These are phyloP conservation scores for Paratinospora sagittata DNA, from an alignment of 164 flowering plant species.

Conservation along the genomic window DNA sequence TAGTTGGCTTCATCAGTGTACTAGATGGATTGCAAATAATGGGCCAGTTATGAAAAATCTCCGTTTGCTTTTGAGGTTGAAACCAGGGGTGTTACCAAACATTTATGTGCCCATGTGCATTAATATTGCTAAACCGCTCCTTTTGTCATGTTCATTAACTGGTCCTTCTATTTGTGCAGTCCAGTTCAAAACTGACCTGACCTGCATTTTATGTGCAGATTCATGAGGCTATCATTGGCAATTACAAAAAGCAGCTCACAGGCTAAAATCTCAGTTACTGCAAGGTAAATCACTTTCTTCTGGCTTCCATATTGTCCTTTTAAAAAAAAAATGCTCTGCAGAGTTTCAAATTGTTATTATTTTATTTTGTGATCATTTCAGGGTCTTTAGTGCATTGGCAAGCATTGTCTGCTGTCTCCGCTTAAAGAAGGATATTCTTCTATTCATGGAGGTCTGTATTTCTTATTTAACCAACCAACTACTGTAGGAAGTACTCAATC, in stretches of 20 bases:
- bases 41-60: background rate
- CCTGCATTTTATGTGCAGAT: constrained; percentile 29
- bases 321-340: too few relatives aligned
- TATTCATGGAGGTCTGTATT: constrained; percentile 43
- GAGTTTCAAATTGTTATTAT: background rate
- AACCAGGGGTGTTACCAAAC: background rate
- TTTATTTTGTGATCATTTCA: constrained; percentile 21
- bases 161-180: background rate
- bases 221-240: constrained; percentile 28
- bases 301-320: constrained; percentile 5
- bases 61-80: background rate
- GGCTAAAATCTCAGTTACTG: constrained; percentile 14
- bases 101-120: background rate
- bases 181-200: background rate
- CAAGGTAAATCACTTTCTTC: constrained; percentile 30
- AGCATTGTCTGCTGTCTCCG: constrained; percentile 31
- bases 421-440: constrained; percentile 39
- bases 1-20: background rate
- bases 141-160: background rate
- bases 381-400: constrained; percentile 46
- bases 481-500: background rate
- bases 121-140: background rate
- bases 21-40: background rate
- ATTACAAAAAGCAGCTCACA: constrained; percentile 14
- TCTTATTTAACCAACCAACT: background rate